phyloP scores from a whole-genome alignment of 108 stramenopile species.

The Cyclotella kingstonii region DNA sequence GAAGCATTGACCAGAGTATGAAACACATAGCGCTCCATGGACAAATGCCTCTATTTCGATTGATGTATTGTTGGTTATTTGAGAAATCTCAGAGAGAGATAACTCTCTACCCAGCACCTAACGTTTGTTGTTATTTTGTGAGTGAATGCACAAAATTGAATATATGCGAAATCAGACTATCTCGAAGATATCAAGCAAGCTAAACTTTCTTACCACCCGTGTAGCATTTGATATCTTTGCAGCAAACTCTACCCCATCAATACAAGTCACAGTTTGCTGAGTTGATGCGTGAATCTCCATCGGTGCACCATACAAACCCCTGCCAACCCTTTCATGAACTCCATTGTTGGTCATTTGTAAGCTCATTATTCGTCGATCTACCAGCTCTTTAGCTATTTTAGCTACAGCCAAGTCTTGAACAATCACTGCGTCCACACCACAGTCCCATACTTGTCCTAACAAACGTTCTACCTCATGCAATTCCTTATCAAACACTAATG shows the following conservation, averaged over 20 bases:
- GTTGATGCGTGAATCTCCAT: constrained; percentile 71
- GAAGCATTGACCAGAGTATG: constrained; percentile 75
- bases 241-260: constrained; percentile 63
- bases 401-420: constrained; percentile 71
- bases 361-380: constrained; percentile 4
- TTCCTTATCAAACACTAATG: constrained; percentile 69
- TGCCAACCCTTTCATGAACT: constrained; percentile 10
- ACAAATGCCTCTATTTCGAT: constrained; percentile 79
- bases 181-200: no score
- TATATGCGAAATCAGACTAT: no score
- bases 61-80: constrained; percentile 32
- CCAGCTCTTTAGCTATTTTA: constrained; percentile 44
- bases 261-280: constrained; percentile 71
- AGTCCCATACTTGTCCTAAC: constrained; percentile 43
- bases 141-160: no score
- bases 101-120: constrained; percentile 67
- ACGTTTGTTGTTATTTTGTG: no score
- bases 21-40: constrained; percentile 77
- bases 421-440: constrained; percentile 75
- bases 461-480: constrained; percentile 54
- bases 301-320: constrained; percentile 36
- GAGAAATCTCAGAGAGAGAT: constrained; percentile 50
- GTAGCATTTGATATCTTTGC: constrained; percentile 44
- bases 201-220: constrained; percentile 54
- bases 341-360: no score